phyloP scores from a whole-genome alignment of 73 alveolate genomes.

The Chromera velia region DNA sequence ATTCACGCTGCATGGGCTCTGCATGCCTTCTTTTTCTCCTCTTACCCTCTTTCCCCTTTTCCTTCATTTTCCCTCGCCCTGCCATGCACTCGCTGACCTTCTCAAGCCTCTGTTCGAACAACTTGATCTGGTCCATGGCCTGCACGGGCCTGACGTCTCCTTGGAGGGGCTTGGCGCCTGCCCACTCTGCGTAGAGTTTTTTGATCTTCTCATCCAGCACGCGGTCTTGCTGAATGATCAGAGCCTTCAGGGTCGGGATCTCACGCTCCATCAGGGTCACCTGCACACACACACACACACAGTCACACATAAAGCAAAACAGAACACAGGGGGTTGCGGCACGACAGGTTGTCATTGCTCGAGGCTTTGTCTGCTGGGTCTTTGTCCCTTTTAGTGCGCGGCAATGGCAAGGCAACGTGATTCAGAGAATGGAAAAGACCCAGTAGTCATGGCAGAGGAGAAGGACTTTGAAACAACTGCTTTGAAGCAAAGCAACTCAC shows the following conservation, averaged over 20 bases:
- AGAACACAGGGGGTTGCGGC: background rate
- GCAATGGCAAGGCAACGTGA: too few relatives aligned
- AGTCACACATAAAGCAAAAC: background rate
- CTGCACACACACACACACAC: background rate
- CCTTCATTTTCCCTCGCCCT: background rate
- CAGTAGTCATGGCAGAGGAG: too few relatives aligned
- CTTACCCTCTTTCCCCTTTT: slow-evolving; percentile 6
- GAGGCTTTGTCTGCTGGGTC: too few relatives aligned
- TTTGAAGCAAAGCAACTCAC: too few relatives aligned
- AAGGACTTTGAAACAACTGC: too few relatives aligned
- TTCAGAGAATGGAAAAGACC: too few relatives aligned
- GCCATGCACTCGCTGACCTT: too few relatives aligned
- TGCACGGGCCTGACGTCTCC: slow-evolving; percentile 76
- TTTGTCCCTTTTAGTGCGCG: too few relatives aligned
- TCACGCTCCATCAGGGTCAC: slow-evolving; percentile 14
- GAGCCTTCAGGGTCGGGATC: slow-evolving; percentile 44
- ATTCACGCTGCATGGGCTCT: background rate
- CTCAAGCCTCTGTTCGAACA: slow-evolving; percentile 54
- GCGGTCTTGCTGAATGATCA: slow-evolving; percentile 60
- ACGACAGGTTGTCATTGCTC: too few relatives aligned
- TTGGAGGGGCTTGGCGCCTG: slow-evolving; percentile 65
- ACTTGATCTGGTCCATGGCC: slow-evolving; percentile 63
- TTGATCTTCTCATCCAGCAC: slow-evolving; percentile 76
- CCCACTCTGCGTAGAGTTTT: slow-evolving; percentile 93
- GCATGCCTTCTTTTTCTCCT: background rate